phyloP scores from a whole-genome alignment of 108 stramenopile species.

The Fistulifera solaris region DNA sequence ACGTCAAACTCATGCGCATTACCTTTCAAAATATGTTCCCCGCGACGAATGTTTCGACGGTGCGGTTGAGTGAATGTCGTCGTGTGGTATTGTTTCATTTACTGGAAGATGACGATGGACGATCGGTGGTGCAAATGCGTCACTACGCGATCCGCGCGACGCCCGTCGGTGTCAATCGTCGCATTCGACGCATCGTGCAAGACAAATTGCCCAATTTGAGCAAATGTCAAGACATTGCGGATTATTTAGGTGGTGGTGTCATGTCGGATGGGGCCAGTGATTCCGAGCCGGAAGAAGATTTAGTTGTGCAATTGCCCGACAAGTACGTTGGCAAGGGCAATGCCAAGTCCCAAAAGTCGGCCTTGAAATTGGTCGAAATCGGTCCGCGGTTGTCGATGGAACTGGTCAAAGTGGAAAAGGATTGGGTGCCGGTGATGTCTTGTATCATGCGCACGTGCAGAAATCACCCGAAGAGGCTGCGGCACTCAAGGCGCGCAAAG shows the following conservation, averaged over 20 bases:
- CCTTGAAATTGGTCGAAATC: conserved; percentile 92
- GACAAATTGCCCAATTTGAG: conserved; percentile 86
- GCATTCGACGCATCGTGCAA: conserved; percentile 76
- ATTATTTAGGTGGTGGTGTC: conserved; percentile 75
- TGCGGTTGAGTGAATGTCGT: conserved; percentile 87
- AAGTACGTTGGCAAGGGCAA: conserved; percentile 81
- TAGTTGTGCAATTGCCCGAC: conserved; percentile 73
- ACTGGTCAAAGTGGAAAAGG: conserved; percentile 95
- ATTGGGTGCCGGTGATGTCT: conserved; percentile 88
- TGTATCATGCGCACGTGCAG: conserved; percentile 90
- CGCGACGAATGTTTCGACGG: conserved; percentile 91
- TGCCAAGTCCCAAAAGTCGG: conserved; percentile 68
- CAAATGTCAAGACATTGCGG: conserved; percentile 89
- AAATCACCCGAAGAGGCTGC: conserved; percentile 69
- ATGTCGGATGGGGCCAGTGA: conserved; percentile 50
- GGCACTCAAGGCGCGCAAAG: conserved; percentile 50
- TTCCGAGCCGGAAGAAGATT: conserved; percentile 79
- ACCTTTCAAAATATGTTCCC: conserved; percentile 99
- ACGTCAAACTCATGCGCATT: conserved; percentile 93
- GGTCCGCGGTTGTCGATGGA: conserved; percentile 89
- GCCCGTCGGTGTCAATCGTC: conserved; percentile 88
- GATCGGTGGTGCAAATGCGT: conserved; percentile 68
- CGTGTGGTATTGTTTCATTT: conserved; percentile 93
- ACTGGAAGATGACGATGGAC: conserved; percentile 21
- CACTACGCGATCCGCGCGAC: conserved; percentile 97